phyloP scores from a whole-genome alignment of 2,329 filamentous ascomycete genomes.

The Talaromyces islandicus region DNA sequence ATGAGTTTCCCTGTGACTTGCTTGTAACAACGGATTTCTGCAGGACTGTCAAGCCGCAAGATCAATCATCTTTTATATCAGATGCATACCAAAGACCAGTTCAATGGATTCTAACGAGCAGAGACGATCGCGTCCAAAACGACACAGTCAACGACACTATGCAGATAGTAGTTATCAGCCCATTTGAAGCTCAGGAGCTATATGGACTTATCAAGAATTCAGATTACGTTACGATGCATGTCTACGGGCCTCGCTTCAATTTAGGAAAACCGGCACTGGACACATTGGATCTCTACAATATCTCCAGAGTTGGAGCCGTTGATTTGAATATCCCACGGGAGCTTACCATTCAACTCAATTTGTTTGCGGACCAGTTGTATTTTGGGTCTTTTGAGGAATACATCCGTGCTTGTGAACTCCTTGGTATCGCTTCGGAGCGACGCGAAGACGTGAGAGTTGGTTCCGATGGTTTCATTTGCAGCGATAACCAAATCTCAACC shows the following conservation, averaged over 20 bases:
- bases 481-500: neutral
- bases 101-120: neutral
- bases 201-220: neutral
- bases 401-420: neutral
- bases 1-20: neutral
- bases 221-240: constrained; percentile 39
- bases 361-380: neutral
- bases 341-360: neutral
- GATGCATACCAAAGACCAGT: neutral
- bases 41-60: constrained; percentile 6
- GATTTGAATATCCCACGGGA: neutral
- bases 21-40: neutral
- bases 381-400: neutral
- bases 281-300: constrained; percentile 38
- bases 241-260: constrained; percentile 47
- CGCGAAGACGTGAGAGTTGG: neutral
- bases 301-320: neutral
- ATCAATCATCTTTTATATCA: neutral
- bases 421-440: neutral
- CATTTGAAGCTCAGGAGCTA: neutral
- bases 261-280: constrained; percentile 39
- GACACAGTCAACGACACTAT: neutral
- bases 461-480: neutral
- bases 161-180: neutral
- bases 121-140: neutral